Evolutionary conservation across 306 rosid genomes (phyloP), one percentile per base, ranked within the genome.

Genomic region (Dalbergia cochinchinensis): DNA sequence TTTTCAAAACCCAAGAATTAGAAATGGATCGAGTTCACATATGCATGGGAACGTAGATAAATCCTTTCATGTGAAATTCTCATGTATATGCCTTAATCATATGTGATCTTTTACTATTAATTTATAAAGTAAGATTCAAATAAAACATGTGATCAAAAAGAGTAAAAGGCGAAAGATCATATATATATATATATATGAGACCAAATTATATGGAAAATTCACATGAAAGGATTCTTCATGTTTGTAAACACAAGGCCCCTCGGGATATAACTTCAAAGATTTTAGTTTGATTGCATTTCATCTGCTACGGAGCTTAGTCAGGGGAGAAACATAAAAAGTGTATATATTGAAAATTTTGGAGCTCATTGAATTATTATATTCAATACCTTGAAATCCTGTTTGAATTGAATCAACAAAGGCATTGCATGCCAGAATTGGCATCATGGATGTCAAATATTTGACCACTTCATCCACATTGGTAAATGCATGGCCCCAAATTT

Each of bases 401-500:
- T 86, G 89, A 50, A 86, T 19, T 82, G 86, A 73, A 82, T 82
- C 89, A 14, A 86, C 2, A 34, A 79, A 79, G 51, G 45, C 16
- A 8, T 42, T 0, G 44, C 15, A 48, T 69, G 84, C 88, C n/a
- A 82, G 19, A 74, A 85, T 37, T 74, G 86, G 97, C 88, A 89
- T 82, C 90, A 94, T 61, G 70, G 33, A n/a, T 33, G 88, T 86
- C 18, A 94, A 76, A 76, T 89, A 84, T 59, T 20, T 77, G 69
- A 90, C 53, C 74, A 94, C 94, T 86, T 94, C 91, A 73, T 55
- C 34, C 42, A 84, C 89, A 50, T 83, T 80, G 87, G 91, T 88
- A 78, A 87, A 92, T 67, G 90, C 94, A 64, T 72, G 65, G 22
- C 89, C 97, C 98, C 98, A 92, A 65, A 88, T 42, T 71, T 89